These are phyloP conservation scores for Pythium coloratum DNA, from an alignment of 352 stramenopile genomes.

Conservation along the genomic window DNA sequence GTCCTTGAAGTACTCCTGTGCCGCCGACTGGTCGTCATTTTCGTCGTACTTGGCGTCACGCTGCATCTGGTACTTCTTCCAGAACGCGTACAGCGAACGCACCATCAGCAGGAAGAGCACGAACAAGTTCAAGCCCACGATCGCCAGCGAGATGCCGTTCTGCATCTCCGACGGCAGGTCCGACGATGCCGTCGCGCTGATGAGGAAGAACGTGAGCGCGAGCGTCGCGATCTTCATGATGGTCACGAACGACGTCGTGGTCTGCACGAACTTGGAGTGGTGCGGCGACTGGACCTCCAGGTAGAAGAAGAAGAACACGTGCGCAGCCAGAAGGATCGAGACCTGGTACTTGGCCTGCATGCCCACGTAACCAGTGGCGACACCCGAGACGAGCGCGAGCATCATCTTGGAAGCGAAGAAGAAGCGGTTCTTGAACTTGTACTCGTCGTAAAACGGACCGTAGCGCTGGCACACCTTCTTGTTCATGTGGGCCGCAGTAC, in stretches of 20 bases:
- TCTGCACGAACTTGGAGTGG: slow-evolving; percentile 39
- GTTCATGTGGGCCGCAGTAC: slow-evolving; percentile 72
- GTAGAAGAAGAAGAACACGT: slow-evolving; percentile 46
- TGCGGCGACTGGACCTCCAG: slow-evolving; percentile 34
- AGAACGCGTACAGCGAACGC: slow-evolving; percentile 39
- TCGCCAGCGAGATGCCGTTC: slow-evolving; percentile 37
- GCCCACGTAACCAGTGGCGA: slow-evolving; percentile 34
- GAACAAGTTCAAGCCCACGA: slow-evolving; percentile 39
- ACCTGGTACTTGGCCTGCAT: slow-evolving; percentile 33
- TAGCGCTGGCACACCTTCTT: slow-evolving; percentile 84
- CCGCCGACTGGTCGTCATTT: slow-evolving; percentile 24
- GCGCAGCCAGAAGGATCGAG: slow-evolving; percentile 33
- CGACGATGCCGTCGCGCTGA: slow-evolving; percentile 30
- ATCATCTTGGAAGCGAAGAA: slow-evolving; percentile 78
- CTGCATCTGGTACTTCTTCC: slow-evolving; percentile 39
- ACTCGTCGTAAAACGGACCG: slow-evolving; percentile 84
- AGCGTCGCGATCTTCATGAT: slow-evolving; percentile 44
- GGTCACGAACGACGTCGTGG: slow-evolving; percentile 37
- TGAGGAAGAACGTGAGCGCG: slow-evolving; percentile 41
- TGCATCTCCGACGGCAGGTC: slow-evolving; percentile 32
- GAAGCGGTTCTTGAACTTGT: slow-evolving; percentile 87
- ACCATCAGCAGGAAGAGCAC: slow-evolving; percentile 40
- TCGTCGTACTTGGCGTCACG: slow-evolving; percentile 30
- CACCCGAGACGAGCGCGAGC: slow-evolving; percentile 36
- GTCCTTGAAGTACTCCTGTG: slow-evolving; percentile 36